phyloP scores from a whole-genome alignment of 2,329 filamentous ascomycete genomes.

The Conoideocrella luteorostrata region DNA sequence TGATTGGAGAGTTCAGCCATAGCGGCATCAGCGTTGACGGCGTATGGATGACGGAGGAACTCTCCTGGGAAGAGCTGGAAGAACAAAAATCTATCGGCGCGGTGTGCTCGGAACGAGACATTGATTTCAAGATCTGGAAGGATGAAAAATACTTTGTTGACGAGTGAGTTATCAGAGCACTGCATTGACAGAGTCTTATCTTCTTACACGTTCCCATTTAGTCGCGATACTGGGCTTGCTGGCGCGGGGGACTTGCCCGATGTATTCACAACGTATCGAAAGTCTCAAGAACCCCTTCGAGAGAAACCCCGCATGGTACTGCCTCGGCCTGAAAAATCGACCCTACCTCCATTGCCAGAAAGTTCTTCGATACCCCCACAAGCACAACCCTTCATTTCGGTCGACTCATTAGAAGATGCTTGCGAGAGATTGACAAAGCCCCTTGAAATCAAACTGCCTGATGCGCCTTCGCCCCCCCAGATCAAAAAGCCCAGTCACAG shows the following conservation, averaged over 20 bases:
- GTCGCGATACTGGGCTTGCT: conserved; percentile 58
- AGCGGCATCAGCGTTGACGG: conserved; percentile 45
- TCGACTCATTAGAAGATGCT: conserved; percentile 46
- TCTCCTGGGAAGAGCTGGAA: conserved; percentile 60
- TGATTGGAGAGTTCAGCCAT: conserved; percentile 44
- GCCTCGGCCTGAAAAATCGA: conserved; percentile 41
- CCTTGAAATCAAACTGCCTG: conserved; percentile 42
- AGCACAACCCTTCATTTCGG: conserved; percentile 55
- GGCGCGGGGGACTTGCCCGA: conserved; percentile 58
- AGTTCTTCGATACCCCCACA: conserved; percentile 48
- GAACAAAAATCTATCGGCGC: conserved; percentile 54
- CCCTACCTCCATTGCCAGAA: conserved; percentile 53
- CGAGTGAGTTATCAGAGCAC: conserved; percentile 58
- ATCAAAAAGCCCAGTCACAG: conserved; percentile 55
- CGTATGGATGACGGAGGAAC: conserved; percentile 69
- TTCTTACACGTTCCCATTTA: conserved; percentile 23
- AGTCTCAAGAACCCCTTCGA: conserved; percentile 64
- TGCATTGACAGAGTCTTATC: background rate
- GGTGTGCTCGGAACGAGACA: conserved; percentile 43
- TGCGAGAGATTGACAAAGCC: conserved; percentile 52
- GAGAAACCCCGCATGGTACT: conserved; percentile 53
- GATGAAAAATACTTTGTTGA: conserved; percentile 78
- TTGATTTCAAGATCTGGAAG: conserved; percentile 58
- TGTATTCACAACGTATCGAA: conserved; percentile 69
- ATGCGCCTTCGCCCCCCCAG: conserved; percentile 47